These are phyloP conservation scores for Cystobasidiaceae sp. DNA, from an alignment of 1,284 basidiomycete species.

Conservation along the genomic window DNA sequence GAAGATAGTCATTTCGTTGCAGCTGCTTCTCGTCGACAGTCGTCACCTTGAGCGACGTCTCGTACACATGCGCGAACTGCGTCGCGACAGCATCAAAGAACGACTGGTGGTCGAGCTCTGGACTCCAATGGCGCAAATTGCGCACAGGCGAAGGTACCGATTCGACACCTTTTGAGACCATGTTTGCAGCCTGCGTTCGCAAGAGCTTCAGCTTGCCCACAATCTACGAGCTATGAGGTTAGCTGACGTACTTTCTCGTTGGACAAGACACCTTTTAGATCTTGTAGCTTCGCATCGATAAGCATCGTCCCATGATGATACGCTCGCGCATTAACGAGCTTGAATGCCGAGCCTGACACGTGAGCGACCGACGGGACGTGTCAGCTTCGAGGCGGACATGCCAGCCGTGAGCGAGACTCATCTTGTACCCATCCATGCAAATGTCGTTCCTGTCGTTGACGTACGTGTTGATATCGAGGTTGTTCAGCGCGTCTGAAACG, in stretches of 20 bases:
- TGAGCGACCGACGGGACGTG: conserved; percentile 48
- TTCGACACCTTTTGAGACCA: conserved; percentile 78
- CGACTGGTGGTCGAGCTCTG: conserved; percentile 57
- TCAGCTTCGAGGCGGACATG: not conserved
- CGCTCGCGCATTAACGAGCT: conserved; percentile 81
- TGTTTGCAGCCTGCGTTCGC: conserved; percentile 45
- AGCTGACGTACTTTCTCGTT: conserved; percentile 59
- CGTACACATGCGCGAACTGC: conserved; percentile 67
- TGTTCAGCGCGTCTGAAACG: conserved; percentile 69
- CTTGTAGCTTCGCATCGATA: conserved; percentile 68
- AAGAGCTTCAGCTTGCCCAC: not conserved
- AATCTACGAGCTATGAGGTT: not conserved
- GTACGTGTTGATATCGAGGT: conserved; percentile 63
- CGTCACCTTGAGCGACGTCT: conserved; percentile 45
- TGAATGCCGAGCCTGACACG: conserved; percentile 97
- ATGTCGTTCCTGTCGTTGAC: conserved; percentile 91
- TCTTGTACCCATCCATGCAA: conserved; percentile 75
- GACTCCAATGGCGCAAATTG: conserved; percentile 61
- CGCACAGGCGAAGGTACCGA: conserved; percentile 89
- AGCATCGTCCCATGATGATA: conserved; percentile 99
- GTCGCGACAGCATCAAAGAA: conserved; percentile 68
- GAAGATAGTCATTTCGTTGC: conserved; percentile 56
- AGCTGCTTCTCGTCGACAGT: conserved; percentile 52
- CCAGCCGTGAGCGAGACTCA: no score
- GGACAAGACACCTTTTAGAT: conserved; percentile 66